Evolutionary conservation across 345 rosid species (phyloP), one percentile per base, ranked within the genome.

Genomic region (Garcia nutans): DNA sequence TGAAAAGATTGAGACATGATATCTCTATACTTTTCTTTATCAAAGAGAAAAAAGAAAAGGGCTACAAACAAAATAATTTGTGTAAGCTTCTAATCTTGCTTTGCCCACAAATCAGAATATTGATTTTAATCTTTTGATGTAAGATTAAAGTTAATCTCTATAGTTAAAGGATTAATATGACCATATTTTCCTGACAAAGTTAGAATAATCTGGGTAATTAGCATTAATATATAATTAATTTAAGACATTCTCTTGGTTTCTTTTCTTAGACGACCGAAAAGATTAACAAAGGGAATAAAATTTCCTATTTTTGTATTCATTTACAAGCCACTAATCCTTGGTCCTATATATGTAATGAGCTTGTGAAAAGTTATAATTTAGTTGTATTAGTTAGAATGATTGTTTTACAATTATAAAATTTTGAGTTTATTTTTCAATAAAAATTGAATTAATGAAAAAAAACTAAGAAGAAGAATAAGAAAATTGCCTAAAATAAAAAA

Each of bases 1-100:
- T 28, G 50, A 71, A 77, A 71, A 71, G 78, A 61, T 68, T 67
- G 80, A 73, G 80, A 69, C 79, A 76, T 55, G 62, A 55, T 73
- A 72, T 75, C 67, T 62, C 41, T 49, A 20, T 22, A 55, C 33
- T 61, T 72, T 42, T 50, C 75, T 72, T 72, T 75, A 1, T 23
- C 20, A 59, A 5, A 52, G 2, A 52, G 33, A 42, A 20, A 54
- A 24, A 31, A 50, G 63, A 22, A 11, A 13, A 17, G 45, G 11
- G 8, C 31, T 17, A 28, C 33, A 13, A 54, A 58, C 41, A 56
- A 24, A 33, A 10, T 8, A 71, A 60, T 37, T 5, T 64, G 10
- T 54, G 64, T 74, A 54, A 55, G 62, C 59, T 61, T 68, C 52
- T 47, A 2, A 28, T 28, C 61, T 13, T 47, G 23, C 59, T 81